These are phyloP conservation scores for Raphanus raphanistrum DNA, from an alignment of 345 rosid species.

Conservation along the genomic window DNA sequence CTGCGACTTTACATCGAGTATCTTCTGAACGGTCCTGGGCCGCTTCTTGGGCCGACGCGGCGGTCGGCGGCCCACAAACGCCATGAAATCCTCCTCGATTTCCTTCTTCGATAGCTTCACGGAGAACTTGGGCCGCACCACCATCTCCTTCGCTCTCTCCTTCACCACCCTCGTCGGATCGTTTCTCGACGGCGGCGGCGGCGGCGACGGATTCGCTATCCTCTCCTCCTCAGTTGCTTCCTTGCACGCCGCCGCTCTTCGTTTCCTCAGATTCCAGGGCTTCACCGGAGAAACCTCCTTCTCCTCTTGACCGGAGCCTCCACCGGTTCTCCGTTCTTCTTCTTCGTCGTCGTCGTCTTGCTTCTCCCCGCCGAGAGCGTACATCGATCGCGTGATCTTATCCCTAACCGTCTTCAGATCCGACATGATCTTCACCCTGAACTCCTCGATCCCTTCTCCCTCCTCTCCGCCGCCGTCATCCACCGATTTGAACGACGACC, in stretches of 20 bases:
- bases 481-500: constrained; percentile 17
- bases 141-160: constrained; percentile 38
- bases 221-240: constrained; percentile 29
- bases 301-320: constrained; percentile 30
- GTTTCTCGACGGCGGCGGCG: constrained; percentile 8
- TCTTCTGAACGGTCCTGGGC: constrained; percentile 61
- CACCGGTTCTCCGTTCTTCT: constrained; percentile 18
- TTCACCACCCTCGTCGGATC: background rate
- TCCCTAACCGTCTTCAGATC: constrained; percentile 56
- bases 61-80: constrained; percentile 56
- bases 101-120: constrained; percentile 60
- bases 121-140: constrained; percentile 48
- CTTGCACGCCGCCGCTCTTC: constrained; percentile 62
- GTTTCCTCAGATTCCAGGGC: constrained; percentile 88
- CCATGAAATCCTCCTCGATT: constrained; percentile 69
- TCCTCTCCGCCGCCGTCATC: constrained; percentile 32
- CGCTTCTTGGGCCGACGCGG: constrained; percentile 76
- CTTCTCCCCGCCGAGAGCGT: constrained; percentile 25
- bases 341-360: constrained; percentile 25
- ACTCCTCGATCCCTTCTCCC: constrained; percentile 74
- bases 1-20: constrained; percentile 60
- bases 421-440: constrained; percentile 58
- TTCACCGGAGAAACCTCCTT: constrained; percentile 39
- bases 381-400: constrained; percentile 47
- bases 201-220: background rate